Base-by-base conservation (phyloP, 176 grass and related monocot genomes). In the Aegilops bicornis region DNA sequence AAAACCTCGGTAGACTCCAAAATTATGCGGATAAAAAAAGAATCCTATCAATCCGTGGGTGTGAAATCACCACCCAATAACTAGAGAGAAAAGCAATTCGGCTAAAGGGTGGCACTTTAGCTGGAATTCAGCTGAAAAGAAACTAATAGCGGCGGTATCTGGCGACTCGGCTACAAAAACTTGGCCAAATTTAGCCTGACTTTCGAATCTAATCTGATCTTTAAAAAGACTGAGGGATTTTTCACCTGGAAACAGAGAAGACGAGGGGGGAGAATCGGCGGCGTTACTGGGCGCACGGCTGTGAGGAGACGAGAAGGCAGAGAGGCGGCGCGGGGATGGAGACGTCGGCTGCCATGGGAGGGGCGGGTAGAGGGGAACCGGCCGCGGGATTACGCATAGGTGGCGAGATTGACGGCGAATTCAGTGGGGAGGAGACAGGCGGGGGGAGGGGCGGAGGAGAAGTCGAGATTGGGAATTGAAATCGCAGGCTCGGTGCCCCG, bases 261-360 rank as follows among this genome's bases (percentile, higher is more conserved):
- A 39, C 25, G 20, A 58, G 27, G 16, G 17, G 30, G 73, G 61
- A 19, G 69, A 62, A 87, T 66, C 68, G 56, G 85, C 43, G 0
- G 81, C 27, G 36, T 40, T 22, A 76, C 73, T 72, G 42, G 39
- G 54, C 4, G 23, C 68, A 64, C 25, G 12, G 79, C 9, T 65
- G 31, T 66, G 76, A 30, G 78, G 78, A 69, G 78, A 69, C 48
- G 12, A 5, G 87, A 65, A 70, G 30, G 50, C 68, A 56, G 79
- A 66, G 79, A 72, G 24, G 58, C 24, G 40, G 45, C 59, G 25
- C 25, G 36, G 67, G 73, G 85, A 93, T 90, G 45, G 90, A 89
- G 59, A 95, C 89, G 89, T 91, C 91, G 42, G 91, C 91, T 77
- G 91, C 93, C 93, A 95, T 93, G 82, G 74, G 79, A 40, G 66